phyloP scores from a whole-genome alignment of 495 filamentous ascomycete species.

The Xylaria cubensis region DNA sequence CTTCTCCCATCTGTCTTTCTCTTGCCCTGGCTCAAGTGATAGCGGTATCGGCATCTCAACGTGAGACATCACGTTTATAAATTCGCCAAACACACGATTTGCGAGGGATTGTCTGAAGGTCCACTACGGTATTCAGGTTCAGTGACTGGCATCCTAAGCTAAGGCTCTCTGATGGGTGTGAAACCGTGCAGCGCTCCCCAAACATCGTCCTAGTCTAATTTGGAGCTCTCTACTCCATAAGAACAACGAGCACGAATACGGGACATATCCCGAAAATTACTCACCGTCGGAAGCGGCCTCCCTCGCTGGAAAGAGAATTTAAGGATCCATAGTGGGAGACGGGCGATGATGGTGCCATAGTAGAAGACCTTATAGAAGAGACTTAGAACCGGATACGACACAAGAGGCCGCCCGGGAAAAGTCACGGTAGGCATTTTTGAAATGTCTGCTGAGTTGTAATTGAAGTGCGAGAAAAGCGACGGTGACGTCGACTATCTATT shows the following conservation, averaged over 20 bases:
- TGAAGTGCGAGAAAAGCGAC: neutral
- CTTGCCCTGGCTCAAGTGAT: slow-evolving; percentile 21
- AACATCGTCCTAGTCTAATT: neutral
- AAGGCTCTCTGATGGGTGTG: neutral
- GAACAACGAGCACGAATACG: neutral
- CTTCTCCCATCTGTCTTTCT: slow-evolving; percentile 26
- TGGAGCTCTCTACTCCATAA: neutral
- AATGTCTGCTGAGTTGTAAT: neutral
- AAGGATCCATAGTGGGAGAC: slow-evolving; percentile 25
- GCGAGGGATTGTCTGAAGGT: slow-evolving; percentile 22
- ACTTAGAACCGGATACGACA: slow-evolving; percentile 29
- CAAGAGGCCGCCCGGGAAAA: slow-evolving; percentile 21
- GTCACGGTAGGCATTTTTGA: slow-evolving; percentile 23
- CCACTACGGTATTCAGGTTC: slow-evolving; percentile 17
- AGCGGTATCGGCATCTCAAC: slow-evolving; percentile 19
- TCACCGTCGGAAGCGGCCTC: slow-evolving; percentile 25
- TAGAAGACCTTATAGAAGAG: slow-evolving; percentile 28
- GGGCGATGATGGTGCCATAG: slow-evolving; percentile 22
- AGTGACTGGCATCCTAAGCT: neutral
- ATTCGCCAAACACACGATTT: neutral
- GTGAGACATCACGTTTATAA: neutral
- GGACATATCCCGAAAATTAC: neutral
- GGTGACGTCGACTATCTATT: neutral
- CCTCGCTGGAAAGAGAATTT: slow-evolving; percentile 16
- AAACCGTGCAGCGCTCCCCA: neutral